These are phyloP conservation scores for Pseudozyma hubeiensis DNA, from an alignment of 1,284 basidiomycete genomes.

Conservation along the genomic window DNA sequence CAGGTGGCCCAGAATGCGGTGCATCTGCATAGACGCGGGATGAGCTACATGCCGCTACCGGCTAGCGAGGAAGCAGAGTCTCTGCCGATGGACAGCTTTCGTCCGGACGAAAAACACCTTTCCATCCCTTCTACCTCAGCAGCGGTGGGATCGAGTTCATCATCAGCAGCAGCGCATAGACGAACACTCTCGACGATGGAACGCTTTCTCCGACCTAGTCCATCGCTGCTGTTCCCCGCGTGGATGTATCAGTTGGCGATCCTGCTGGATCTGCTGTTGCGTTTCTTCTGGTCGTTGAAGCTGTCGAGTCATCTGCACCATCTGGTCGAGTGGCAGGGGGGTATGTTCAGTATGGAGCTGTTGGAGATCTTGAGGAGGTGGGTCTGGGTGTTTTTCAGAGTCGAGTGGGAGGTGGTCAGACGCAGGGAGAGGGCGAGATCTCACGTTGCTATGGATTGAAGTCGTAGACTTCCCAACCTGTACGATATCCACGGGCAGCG, in stretches of 20 bases:
- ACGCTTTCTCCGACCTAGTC: slow-evolving; percentile 17
- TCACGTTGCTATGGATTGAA: slow-evolving; percentile 30
- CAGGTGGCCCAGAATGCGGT: slow-evolving; percentile 28
- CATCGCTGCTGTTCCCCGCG: slow-evolving; percentile 59
- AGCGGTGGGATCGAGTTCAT: slow-evolving; percentile 4
- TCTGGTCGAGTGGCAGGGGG: slow-evolving; percentile 81
- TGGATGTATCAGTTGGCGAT: slow-evolving; percentile 85
- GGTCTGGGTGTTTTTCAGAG: slow-evolving; percentile 95
- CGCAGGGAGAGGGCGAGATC: slow-evolving; percentile 9
- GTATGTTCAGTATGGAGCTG: slow-evolving; percentile 90
- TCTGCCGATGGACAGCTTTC: slow-evolving; percentile 19
- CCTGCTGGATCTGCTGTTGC: slow-evolving; percentile 85
- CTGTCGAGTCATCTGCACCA: slow-evolving; percentile 88
- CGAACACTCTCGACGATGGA: slow-evolving; percentile 31
- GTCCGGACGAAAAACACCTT: slow-evolving; percentile 18
- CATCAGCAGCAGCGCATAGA: not conserved
- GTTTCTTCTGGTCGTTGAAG: slow-evolving; percentile 95
- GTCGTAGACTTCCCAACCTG: not conserved
- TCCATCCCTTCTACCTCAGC: slow-evolving; percentile 8
- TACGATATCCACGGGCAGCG: not conserved
- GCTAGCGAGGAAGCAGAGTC: slow-evolving; percentile 20
- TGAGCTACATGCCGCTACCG: slow-evolving; percentile 30
- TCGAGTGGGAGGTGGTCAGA: slow-evolving; percentile 74
- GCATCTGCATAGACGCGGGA: slow-evolving; percentile 32
- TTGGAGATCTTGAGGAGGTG: slow-evolving; percentile 89